Percentiles rank a stretch among this genome's conserved stretches.
phyloP scores from a whole-genome alignment of 2,329 filamentous ascomycete species.

The Clathrospora elynae region DNA sequence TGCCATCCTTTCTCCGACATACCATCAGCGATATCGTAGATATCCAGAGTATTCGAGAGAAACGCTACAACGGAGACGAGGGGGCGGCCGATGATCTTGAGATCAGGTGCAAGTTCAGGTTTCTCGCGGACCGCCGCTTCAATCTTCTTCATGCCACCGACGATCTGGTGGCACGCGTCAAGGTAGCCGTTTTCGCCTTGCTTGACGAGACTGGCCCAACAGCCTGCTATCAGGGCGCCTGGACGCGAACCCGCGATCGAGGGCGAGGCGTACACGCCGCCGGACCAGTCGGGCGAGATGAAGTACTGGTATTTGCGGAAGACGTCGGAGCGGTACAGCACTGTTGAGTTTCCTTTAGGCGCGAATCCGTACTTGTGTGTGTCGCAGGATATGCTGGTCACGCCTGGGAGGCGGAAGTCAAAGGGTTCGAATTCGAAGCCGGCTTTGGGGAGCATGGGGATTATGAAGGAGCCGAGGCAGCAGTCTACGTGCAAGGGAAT shows the following conservation, averaged over 20 bases:
- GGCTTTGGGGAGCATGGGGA: constrained; percentile 90
- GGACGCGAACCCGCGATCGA: constrained; percentile 90
- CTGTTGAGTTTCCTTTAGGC: constrained; percentile 93
- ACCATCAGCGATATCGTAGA: constrained; percentile 91
- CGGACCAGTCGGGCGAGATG: constrained; percentile 90
- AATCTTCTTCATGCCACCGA: constrained; percentile 84
- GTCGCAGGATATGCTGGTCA: constrained; percentile 94
- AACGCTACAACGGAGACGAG: constrained; percentile 92
- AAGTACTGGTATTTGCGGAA: constrained; percentile 95
- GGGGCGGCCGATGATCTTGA: constrained; percentile 81
- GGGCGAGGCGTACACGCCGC: constrained; percentile 93
- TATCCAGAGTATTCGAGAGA: constrained; percentile 78
- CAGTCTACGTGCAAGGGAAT: constrained; percentile 95
- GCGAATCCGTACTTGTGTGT: constrained; percentile 99
- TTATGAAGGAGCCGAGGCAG: constrained; percentile 92
- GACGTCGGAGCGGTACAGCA: constrained; percentile 81
- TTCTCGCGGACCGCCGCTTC: constrained; percentile 72
- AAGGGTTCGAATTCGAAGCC: constrained; percentile 88
- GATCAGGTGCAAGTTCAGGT: constrained; percentile 70
- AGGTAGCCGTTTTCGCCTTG: constrained; percentile 89
- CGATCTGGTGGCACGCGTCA: constrained; percentile 83
- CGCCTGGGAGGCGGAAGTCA: constrained; percentile 91
- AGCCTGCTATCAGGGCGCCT: constrained; percentile 91
- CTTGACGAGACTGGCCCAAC: constrained; percentile 90
- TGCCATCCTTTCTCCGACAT: constrained; percentile 91